Evolutionary conservation across 345 rosid genomes (phyloP).

Genomic region (Gossypium raimondii): DNA sequence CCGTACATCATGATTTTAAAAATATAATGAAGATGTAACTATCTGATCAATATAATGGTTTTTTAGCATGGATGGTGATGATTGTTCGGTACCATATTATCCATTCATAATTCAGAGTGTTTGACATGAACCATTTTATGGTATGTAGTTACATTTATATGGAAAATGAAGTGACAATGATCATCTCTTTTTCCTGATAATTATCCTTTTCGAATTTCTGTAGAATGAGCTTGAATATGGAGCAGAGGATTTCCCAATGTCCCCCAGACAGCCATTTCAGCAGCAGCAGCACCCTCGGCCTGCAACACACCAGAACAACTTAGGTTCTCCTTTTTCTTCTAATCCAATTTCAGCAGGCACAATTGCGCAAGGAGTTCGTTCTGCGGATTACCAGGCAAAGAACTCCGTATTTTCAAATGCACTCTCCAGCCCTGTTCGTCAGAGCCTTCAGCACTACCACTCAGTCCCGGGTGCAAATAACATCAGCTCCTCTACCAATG

Average conservation of each 20-base stretch:
- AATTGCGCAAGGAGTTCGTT: slow-evolving; percentile 24
- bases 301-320: slow-evolving; percentile 19
- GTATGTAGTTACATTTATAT: background rate
- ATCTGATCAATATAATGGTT: background rate
- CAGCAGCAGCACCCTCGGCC: slow-evolving; percentile 40
- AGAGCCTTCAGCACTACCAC: slow-evolving; percentile 53
- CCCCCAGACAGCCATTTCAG: slow-evolving; percentile 44
- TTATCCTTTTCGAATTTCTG: background rate
- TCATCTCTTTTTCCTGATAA: background rate
- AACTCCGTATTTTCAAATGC: slow-evolving; percentile 45
- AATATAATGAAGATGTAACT: background rate
- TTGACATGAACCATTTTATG: background rate
- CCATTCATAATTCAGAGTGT: background rate
- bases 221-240: slow-evolving; percentile 76
- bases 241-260: slow-evolving; percentile 51
- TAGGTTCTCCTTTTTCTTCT: slow-evolving; percentile 34
- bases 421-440: slow-evolving; percentile 65
- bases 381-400: slow-evolving; percentile 48
- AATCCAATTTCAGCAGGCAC: slow-evolving; percentile 29
- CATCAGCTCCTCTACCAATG: background rate
- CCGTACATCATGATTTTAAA: background rate
- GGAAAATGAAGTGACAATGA: background rate
- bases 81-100: background rate
- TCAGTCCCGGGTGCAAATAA: slow-evolving; percentile 31
- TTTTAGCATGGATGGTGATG: too few relatives aligned